Evolutionary conservation across 768 basidiomycete species (phyloP).

Genomic region (Amylocystis lapponica): DNA sequence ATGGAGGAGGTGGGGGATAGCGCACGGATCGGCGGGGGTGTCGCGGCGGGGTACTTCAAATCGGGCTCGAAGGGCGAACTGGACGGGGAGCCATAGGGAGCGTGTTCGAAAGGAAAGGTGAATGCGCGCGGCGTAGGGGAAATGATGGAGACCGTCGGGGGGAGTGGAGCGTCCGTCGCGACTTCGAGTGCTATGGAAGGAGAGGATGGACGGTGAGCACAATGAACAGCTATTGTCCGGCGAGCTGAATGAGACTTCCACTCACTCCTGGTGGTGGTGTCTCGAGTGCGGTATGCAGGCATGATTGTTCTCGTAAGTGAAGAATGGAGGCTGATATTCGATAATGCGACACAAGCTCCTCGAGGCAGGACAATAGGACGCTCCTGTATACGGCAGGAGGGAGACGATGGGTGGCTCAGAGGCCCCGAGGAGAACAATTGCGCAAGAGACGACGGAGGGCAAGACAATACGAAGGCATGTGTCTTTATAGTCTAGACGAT

Average conservation of each 20-base stretch:
- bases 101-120: slow-evolving; percentile 45
- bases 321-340: slow-evolving; percentile 25
- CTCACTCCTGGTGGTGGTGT: slow-evolving; percentile 53
- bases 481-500: slow-evolving; percentile 26
- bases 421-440: slow-evolving; percentile 59
- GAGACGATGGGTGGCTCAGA: slow-evolving; percentile 45
- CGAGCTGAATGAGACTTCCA: slow-evolving; percentile 3
- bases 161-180: slow-evolving; percentile 52
- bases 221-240: slow-evolving; percentile 4
- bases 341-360: slow-evolving; percentile 20
- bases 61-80: slow-evolving; percentile 71
- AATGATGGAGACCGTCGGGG: slow-evolving; percentile 53
- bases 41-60: slow-evolving; percentile 41
- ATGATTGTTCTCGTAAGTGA: slow-evolving; percentile 43
- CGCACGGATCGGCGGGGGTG: slow-evolving; percentile 37
- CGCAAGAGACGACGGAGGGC: slow-evolving; percentile 48
- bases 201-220: slow-evolving; percentile 11
- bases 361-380: slow-evolving; percentile 28
- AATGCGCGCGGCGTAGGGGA: slow-evolving; percentile 68
- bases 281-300: slow-evolving; percentile 77
- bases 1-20: slow-evolving; percentile 39
- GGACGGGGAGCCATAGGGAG: slow-evolving; percentile 62
- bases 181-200: slow-evolving; percentile 61
- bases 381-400: slow-evolving; percentile 36
- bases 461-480: slow-evolving; percentile 24